Evolutionary conservation across 2,329 filamentous ascomycete genomes (phyloP).

Genomic region (Nothophoma quercina): DNA sequence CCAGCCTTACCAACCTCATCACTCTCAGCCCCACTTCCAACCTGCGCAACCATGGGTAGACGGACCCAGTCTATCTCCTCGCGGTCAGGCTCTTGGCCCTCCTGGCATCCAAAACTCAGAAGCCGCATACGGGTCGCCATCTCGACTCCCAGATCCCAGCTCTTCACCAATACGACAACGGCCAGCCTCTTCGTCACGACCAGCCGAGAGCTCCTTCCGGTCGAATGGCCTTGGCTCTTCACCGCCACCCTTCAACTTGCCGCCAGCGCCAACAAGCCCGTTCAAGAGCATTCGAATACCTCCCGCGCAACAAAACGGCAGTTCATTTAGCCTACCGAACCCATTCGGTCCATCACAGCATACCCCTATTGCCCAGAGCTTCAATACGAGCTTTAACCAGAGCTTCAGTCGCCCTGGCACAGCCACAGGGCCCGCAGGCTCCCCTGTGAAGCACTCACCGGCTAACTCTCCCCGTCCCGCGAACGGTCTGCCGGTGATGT

Average conservation of each 20-base stretch:
- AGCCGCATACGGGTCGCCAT: slow-evolving; percentile 46
- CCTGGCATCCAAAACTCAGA: slow-evolving; percentile 51
- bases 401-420: slow-evolving; percentile 45
- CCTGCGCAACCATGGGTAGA: slow-evolving; percentile 46
- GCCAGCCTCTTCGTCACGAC: slow-evolving; percentile 32
- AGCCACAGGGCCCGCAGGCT: slow-evolving; percentile 36
- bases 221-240: slow-evolving; percentile 41
- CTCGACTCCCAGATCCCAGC: slow-evolving; percentile 35
- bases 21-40: slow-evolving; percentile 31
- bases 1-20: slow-evolving; percentile 28
- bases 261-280: slow-evolving; percentile 35
- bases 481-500: slow-evolving; percentile 41
- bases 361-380: slow-evolving; percentile 16
- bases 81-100: slow-evolving; percentile 53
- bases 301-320: slow-evolving; percentile 38
- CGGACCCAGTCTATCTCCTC: slow-evolving; percentile 55
- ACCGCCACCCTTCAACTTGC: slow-evolving; percentile 42
- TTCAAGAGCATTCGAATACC: slow-evolving; percentile 35
- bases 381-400: slow-evolving; percentile 28
- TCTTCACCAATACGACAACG: slow-evolving; percentile 37
- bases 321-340: slow-evolving; percentile 33
- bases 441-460: slow-evolving; percentile 47
- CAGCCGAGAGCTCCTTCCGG: slow-evolving; percentile 21
- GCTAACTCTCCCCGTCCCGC: slow-evolving; percentile 44
- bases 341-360: slow-evolving; percentile 32